phyloP scores from a whole-genome alignment of 2,329 filamentous ascomycete genomes.

The Stagonosporopsis rhizophila region DNA sequence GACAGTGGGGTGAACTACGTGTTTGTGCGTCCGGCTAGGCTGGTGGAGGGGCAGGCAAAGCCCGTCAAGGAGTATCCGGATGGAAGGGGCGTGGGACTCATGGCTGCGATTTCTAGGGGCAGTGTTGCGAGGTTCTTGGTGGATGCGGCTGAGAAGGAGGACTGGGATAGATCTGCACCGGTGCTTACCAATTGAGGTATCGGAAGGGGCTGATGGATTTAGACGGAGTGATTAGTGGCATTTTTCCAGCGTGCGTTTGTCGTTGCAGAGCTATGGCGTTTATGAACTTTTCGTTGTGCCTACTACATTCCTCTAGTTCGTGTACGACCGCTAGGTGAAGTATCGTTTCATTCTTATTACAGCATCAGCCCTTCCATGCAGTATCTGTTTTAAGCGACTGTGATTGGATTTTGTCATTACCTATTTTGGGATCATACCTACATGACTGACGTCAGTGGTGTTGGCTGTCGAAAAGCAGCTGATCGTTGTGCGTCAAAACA shows the following conservation, averaged over 20 bases:
- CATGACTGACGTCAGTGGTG: neutral
- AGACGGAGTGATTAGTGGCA: neutral
- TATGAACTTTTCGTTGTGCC: neutral
- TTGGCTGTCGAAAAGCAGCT: neutral
- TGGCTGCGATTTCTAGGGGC: conserved; percentile 47
- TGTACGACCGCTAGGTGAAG: neutral
- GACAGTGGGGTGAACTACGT: conserved; percentile 51
- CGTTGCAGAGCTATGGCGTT: neutral
- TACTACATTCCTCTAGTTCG: neutral
- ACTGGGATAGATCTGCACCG: conserved; percentile 55
- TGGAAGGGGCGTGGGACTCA: conserved; percentile 53
- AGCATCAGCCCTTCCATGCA: neutral
- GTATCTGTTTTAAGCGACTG: neutral
- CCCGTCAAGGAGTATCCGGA: conserved; percentile 53
- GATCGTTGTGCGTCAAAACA: neutral
- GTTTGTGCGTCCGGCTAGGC: conserved; percentile 55
- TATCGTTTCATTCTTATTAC: neutral
- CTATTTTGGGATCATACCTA: neutral
- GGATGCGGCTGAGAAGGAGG: conserved; percentile 50
- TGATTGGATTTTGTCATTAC: neutral
- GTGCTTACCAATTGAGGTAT: conserved; percentile 53
- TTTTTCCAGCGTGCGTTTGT: neutral
- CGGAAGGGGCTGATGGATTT: too few relatives aligned
- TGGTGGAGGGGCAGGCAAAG: conserved; percentile 50
- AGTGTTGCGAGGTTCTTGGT: conserved; percentile 59